A percentile compares a stretch with the other conserved stretches of the same genome.
Evolutionary conservation across 2,329 filamentous ascomycete species (phyloP).

Genomic region (Verticillium tricorpus): DNA sequence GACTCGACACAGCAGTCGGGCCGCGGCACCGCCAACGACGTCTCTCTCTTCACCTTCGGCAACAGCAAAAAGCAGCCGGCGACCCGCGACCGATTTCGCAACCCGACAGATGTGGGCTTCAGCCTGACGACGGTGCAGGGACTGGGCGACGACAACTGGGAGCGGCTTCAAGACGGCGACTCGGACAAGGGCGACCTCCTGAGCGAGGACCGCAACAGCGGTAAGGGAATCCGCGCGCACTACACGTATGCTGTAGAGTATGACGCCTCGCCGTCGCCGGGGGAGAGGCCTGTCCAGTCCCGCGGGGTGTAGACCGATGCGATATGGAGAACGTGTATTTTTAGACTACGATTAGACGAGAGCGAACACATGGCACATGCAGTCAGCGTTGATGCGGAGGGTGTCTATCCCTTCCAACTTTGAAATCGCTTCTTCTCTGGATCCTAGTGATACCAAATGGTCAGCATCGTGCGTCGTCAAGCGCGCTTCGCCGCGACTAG

Average conservation of each 20-base stretch:
- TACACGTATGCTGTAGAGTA: constrained; percentile 7
- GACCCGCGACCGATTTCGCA: constrained; percentile 5
- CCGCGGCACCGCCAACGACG: neutral
- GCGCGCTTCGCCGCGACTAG: neutral
- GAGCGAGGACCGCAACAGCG: constrained; percentile 1
- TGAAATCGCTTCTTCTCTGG: neutral
- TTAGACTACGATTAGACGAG: neutral
- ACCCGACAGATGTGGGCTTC: constrained; percentile 8
- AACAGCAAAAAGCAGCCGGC: constrained; percentile 7
- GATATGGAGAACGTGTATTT: neutral
- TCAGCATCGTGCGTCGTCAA: neutral
- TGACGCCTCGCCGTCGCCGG: neutral
- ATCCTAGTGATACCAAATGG: neutral
- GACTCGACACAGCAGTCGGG: constrained; percentile 2
- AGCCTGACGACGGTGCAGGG: constrained; percentile 7
- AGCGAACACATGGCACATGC: neutral
- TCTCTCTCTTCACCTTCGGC: constrained; percentile 9
- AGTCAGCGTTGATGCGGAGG: neutral
- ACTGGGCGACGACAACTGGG: constrained; percentile 10
- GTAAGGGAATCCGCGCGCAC: constrained; percentile 7
- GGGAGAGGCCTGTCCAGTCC: neutral
- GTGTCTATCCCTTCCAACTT: neutral
- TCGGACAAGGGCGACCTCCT: constrained; percentile 11
- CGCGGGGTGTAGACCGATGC: neutral
- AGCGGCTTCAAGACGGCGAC: constrained; percentile 11